These are phyloP conservation scores for Starmera caribaea DNA, from an alignment of 805 yeast species.

Conservation along the genomic window DNA sequence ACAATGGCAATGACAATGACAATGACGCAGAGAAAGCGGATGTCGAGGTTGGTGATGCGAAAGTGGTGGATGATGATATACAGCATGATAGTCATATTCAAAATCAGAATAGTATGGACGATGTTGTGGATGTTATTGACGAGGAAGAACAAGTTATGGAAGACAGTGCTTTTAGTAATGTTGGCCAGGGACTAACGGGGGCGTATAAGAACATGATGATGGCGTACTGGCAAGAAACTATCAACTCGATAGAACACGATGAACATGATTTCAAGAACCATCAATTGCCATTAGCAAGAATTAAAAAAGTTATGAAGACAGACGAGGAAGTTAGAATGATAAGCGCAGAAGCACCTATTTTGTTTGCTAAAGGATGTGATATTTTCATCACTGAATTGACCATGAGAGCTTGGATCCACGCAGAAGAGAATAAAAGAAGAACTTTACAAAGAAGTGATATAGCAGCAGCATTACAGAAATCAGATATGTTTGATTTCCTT, in stretches of 20 bases:
- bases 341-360: slow-evolving; percentile 94
- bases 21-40: neutral
- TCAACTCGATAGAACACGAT: slow-evolving; percentile 76
- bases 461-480: slow-evolving; percentile 87
- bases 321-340: slow-evolving; percentile 97
- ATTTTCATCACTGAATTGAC: slow-evolving; percentile 93
- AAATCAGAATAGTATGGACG: slow-evolving; percentile 17
- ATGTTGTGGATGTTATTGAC: slow-evolving; percentile 8
- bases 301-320: slow-evolving; percentile 95
- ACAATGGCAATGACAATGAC: slow-evolving; percentile 1
- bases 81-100: slow-evolving; percentile 5
- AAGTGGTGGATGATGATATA: too few species aligned
- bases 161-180: slow-evolving; percentile 73
- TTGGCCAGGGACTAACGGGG: slow-evolving; percentile 85
- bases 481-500: slow-evolving; percentile 95
- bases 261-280: slow-evolving; percentile 91
- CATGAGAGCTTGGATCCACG: slow-evolving; percentile 98
- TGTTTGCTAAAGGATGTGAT: slow-evolving; percentile 97
- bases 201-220: slow-evolving; percentile 81
- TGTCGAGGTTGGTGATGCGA: too few species aligned
- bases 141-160: slow-evolving; percentile 30
- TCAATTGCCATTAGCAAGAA: slow-evolving; percentile 90
- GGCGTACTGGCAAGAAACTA: slow-evolving; percentile 96
- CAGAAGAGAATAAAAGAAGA: slow-evolving; percentile 91
- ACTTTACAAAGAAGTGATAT: slow-evolving; percentile 92